Evolutionary conservation across 2,329 filamentous ascomycete genomes (phyloP).

Genomic region (Colletotrichum musicola): DNA sequence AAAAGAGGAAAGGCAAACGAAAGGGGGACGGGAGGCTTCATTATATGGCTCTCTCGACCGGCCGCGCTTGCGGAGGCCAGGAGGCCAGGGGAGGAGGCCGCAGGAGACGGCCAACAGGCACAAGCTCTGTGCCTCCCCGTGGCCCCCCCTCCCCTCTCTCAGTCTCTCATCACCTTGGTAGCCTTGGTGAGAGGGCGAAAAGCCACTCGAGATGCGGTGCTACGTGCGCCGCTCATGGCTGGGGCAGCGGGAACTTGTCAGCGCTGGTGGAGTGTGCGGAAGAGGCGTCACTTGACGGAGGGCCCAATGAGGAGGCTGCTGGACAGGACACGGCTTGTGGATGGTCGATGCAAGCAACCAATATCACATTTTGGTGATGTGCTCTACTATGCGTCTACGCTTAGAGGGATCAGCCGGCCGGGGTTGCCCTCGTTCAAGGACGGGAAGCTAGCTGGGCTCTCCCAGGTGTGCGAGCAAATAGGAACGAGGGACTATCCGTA

Average conservation of each 20-base stretch:
- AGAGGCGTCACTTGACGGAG: slow-evolving; percentile 33
- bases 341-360: slow-evolving; percentile 38
- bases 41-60: slow-evolving; percentile 39
- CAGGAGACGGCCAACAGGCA: slow-evolving; percentile 20
- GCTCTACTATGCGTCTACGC: slow-evolving; percentile 28
- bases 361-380: slow-evolving; percentile 39
- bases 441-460: slow-evolving; percentile 13
- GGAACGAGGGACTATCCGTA: slow-evolving; percentile 7
- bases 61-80: slow-evolving; percentile 29
- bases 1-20: slow-evolving; percentile 59
- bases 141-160: not conserved
- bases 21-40: slow-evolving; percentile 52
- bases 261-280: slow-evolving; percentile 29
- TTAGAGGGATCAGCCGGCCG: slow-evolving; percentile 32
- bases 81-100: slow-evolving; percentile 8
- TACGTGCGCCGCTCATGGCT: slow-evolving; percentile 35
- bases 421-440: slow-evolving; percentile 28
- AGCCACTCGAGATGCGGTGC: slow-evolving; percentile 35
- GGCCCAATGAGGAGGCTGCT: slow-evolving; percentile 34
- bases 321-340: slow-evolving; percentile 31
- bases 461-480: slow-evolving; percentile 31
- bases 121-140: not conserved
- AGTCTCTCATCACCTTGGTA: not conserved
- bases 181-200: not conserved
- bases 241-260: slow-evolving; percentile 30